Evolutionary conservation across 306 rosid genomes (phyloP), one percentile per base, ranked within the genome.

Genomic region (Ochetophila trinervis): DNA sequence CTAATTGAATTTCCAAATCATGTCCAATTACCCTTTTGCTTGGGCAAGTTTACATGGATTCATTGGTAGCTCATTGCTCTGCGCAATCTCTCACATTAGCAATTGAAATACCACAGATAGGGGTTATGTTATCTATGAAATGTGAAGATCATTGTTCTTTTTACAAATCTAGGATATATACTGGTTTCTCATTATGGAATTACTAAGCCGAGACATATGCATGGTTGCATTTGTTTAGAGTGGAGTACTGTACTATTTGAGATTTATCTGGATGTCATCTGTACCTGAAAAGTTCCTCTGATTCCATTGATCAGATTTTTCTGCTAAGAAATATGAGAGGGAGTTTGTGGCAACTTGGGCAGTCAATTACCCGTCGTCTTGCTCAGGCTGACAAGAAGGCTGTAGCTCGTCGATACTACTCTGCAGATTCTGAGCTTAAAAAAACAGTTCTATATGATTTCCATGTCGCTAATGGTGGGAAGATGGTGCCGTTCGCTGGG

Each of bases 401-500:
- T 45, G 88, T 87, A 60, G 89, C 89, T 36, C 82, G 84, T n/a
- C 60, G 90, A 49, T 89, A 70, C 78, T 83, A 85, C 62, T 81
- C 95, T 23, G 7, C 82, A 0, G 98, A 89, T 63, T 78, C 90
- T 67, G 96, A 91, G 80, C 87, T 89, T 32, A 91, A 89, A 58
- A 91, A 82, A 87, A 88, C 98, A 15, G 95, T 57, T 68, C 84
- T 91, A 12, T 75, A 85, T 76, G 96, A 91, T 59, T 91, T 89
- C 83, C 98, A 89, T 69, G 85, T 89, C 36, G 86, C 90, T 35
- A 12, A 91, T 74, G 95, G 98, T 0, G 98, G 96, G 65, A 91
- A 91, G 95, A 87, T 91, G 95, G 96, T 91, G 66, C 96, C 96
- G 15, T 91, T 91, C 76, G 98, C 98, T 54, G 96, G 98, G 54